phyloP scores from a whole-genome alignment of 169 alveolate genomes.

The Eimeria maxima region DNA sequence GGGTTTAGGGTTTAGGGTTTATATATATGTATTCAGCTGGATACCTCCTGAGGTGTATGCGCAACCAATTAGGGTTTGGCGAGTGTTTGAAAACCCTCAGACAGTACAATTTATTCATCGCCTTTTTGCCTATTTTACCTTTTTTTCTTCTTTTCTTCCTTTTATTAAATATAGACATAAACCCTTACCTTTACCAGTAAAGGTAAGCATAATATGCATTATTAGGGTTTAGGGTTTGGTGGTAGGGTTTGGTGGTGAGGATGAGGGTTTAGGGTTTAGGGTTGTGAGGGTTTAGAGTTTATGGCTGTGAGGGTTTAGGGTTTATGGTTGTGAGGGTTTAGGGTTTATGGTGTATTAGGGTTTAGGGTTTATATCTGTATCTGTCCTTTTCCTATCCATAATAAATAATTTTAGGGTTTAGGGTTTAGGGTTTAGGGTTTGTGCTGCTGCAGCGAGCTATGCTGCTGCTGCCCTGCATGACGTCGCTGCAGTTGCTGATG shows the following conservation, averaged over 20 bases:
- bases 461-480: constrained; percentile 56
- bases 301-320: too few relatives aligned
- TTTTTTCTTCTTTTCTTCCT: constrained; percentile 15
- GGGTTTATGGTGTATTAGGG: not conserved
- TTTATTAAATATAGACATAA: constrained; percentile 9
- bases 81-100: constrained; percentile 54
- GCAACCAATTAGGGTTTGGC: not conserved
- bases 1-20: not conserved
- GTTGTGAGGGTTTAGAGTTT: too few relatives aligned
- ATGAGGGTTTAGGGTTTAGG: not conserved
- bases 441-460: constrained; percentile 52
- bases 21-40: constrained; percentile 75
- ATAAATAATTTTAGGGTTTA: not conserved
- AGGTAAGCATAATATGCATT: not conserved
- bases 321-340: not conserved
- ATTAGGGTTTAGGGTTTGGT: not conserved
- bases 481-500: constrained; percentile 61
- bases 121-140: constrained; percentile 77
- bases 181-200: constrained; percentile 73
- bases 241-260: too few relatives aligned
- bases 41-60: constrained; percentile 79
- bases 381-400: too few relatives aligned
- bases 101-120: constrained; percentile 84
- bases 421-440: constrained; percentile 35
- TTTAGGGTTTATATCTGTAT: too few relatives aligned